Base-by-base conservation (phyloP, 306 rosid genomes). In the Medicago lupulina region DNA sequence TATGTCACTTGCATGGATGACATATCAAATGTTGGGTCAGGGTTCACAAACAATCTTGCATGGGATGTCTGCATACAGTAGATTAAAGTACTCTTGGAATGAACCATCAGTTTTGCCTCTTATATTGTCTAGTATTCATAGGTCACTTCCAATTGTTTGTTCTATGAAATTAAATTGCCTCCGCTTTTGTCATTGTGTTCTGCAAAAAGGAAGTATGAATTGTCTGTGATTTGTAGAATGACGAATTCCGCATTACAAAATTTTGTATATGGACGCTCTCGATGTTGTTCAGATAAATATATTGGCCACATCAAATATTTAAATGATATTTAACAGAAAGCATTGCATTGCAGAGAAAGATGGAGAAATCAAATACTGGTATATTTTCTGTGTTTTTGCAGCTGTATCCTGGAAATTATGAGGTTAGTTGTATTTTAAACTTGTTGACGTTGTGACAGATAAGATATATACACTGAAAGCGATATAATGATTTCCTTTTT, bases 401-500 rank as follows among this genome's bases (percentile, higher is more conserved):
- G 83, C 71, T 96, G 85, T 96, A 92, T 83, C 99, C 99, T 5
- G 98, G 99, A 78, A 89, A 57, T 84, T 96, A 96, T 1, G 98
- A 96, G 96, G 99, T 91, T 70, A 10, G 88, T 69, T 39, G 67
- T 31, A 55, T 38, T 53, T 28, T 58, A 63, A 67, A 73, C 21
- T 16, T 53, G 14, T 63, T 17, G 40, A 21, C 41, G 60, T 41
- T 36, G 61, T 75, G 64, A 54, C 67, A 9, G 14, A 34, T 46
- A 69, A 44, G 68, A 36, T 68, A 39, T 60, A 46, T 1, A 2
- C 17, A 2, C 17, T 7, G 66, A 51, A 31, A 54, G 38, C 38
- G 36, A 53, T 67, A 38, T 40, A 64, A 25, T 41, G 19, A 38
- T 25, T 70, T 76, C 34, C 12, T 18, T 70, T 60, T 39, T n/a